Evolutionary conservation across 495 filamentous ascomycete genomes (phyloP).

Genomic region (Neurospora cerealis): DNA sequence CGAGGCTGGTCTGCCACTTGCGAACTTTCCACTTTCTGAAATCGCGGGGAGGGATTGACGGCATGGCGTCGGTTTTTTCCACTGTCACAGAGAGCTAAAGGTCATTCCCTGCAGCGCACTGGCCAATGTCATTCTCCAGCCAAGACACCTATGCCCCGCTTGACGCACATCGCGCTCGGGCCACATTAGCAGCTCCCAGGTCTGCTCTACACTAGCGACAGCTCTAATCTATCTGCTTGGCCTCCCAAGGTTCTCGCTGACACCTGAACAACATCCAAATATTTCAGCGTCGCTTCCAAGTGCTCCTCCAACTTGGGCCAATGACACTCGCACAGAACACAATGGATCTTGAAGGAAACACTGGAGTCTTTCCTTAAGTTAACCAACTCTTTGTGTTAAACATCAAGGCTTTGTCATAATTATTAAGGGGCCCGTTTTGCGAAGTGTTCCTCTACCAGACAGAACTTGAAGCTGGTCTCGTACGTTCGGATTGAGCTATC

Average conservation of each 20-base stretch:
- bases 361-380: background rate
- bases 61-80: background rate
- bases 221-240: background rate
- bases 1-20: conserved; percentile 1
- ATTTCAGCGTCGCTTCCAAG: background rate
- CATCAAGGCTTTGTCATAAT: background rate
- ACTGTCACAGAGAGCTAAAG: background rate
- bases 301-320: background rate
- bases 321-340: background rate
- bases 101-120: background rate
- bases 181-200: background rate
- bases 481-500: background rate
- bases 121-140: background rate
- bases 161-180: background rate
- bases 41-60: background rate
- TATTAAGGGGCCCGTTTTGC: background rate
- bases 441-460: background rate
- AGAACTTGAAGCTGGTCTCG: background rate
- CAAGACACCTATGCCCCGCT: background rate
- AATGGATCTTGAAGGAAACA: background rate
- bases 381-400: background rate
- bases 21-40: background rate
- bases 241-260: background rate
- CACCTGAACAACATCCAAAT: background rate
- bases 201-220: background rate